These are phyloP conservation scores for Daldinia loculata DNA, from an alignment of 495 filamentous ascomycete species.

Conservation along the genomic window DNA sequence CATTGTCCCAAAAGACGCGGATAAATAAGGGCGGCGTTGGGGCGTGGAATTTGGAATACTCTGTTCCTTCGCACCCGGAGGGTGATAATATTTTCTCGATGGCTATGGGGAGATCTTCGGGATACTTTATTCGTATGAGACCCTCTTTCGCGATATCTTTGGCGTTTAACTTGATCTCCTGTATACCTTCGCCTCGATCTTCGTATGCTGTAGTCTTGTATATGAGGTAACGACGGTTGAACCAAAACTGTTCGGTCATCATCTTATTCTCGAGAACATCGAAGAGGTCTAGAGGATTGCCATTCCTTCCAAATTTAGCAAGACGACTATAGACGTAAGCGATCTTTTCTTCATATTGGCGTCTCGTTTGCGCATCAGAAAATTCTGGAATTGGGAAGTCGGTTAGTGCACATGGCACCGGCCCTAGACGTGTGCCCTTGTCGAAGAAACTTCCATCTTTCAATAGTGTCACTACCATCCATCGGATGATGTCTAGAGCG, in stretches of 20 bases:
- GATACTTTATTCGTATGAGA: not conserved
- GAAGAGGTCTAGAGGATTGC: not conserved
- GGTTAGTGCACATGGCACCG: not conserved
- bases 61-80: not conserved
- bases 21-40: not conserved
- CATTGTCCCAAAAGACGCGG: not conserved
- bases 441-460: not conserved
- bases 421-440: no score
- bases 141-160: not conserved
- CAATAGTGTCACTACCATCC: not conserved
- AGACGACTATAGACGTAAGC: not conserved
- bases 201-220: not conserved
- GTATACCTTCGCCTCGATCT: not conserved
- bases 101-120: not conserved
- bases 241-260: not conserved
- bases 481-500: not conserved
- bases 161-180: not conserved
- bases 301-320: not conserved
- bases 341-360: not conserved
- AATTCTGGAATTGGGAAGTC: not conserved
- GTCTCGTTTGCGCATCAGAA: not conserved
- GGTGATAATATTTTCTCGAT: not conserved
- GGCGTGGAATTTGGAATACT: not conserved
- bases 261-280: not conserved
- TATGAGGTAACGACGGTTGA: not conserved